Evolutionary conservation across 1,139 yeast genomes (phyloP).

Genomic region (Hyphopichia khmerensis): DNA sequence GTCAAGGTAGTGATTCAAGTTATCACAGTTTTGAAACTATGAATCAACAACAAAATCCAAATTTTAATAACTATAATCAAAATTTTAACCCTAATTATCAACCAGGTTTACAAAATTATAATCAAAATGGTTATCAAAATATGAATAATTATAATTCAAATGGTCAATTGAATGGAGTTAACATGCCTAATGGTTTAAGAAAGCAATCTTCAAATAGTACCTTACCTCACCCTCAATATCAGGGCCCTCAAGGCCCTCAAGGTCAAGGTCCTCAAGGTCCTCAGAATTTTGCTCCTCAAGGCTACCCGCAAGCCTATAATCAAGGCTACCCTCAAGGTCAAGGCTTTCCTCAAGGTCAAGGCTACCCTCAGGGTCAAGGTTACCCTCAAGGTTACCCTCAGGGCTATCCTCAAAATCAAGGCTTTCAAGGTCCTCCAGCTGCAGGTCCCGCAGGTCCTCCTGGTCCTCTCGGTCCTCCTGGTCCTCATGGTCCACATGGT

Average conservation of each 20-base stretch:
- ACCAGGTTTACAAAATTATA: background rate
- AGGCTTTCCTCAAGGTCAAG: background rate
- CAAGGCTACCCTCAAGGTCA: conserved; percentile 1
- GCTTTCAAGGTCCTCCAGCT: too few relatives aligned
- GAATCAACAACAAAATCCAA: too few relatives aligned
- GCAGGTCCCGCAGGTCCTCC: too few relatives aligned
- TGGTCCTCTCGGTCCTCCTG: too few relatives aligned
- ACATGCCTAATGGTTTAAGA: conserved; percentile 26
- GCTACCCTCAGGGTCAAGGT: background rate
- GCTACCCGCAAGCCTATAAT: background rate
- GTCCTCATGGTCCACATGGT: too few relatives aligned
- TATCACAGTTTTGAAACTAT: background rate
- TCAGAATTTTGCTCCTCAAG: background rate
- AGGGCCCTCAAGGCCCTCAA: background rate
- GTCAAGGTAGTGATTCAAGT: conserved; percentile 2
- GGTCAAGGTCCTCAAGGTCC: conserved; percentile 1
- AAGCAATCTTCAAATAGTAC: conserved; percentile 14
- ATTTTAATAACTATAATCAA: background rate
- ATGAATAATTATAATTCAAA: background rate
- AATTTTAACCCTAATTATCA: too few relatives aligned
- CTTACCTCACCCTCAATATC: conserved; percentile 12
- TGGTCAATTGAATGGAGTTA: conserved; percentile 13
- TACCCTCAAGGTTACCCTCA: background rate
- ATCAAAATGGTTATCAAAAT: background rate
- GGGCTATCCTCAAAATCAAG: background rate